Evolutionary conservation across 2,329 filamentous ascomycete species (phyloP).

Genomic region (Ilyonectria destructans): DNA sequence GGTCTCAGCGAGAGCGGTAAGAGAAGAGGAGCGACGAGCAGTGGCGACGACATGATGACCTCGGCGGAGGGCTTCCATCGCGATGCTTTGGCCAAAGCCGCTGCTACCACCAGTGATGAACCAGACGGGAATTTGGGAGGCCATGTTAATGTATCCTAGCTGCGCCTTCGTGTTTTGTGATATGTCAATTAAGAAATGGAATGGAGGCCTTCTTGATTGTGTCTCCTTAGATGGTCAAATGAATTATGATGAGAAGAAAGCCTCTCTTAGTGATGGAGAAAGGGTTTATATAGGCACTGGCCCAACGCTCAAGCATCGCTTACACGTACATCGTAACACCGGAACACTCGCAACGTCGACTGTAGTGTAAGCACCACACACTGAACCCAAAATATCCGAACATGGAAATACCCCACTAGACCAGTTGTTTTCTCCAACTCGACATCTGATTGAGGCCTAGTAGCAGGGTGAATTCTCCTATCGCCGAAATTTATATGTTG

Average conservation of each 20-base stretch:
- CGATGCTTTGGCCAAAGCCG: slow-evolving; percentile 63
- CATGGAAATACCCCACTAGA: neutral
- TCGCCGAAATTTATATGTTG: neutral
- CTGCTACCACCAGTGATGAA: slow-evolving; percentile 64
- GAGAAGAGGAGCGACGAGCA: slow-evolving; percentile 53
- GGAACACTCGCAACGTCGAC: neutral
- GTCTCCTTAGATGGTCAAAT: neutral
- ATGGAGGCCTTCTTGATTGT: neutral
- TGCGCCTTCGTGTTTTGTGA: neutral
- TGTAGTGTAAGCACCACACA: neutral
- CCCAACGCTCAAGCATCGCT: neutral
- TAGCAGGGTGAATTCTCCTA: neutral
- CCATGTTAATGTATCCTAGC: slow-evolving; percentile 13
- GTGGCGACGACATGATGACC: slow-evolving; percentile 65
- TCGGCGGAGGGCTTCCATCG: slow-evolving; percentile 58
- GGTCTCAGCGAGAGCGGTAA: slow-evolving; percentile 23
- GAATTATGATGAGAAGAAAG: neutral
- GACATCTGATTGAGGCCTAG: neutral
- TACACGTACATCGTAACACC: neutral
- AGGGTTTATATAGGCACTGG: neutral
- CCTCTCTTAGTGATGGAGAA: neutral
- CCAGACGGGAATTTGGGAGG: slow-evolving; percentile 56
- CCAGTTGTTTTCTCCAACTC: neutral
- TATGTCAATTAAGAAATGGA: neutral
- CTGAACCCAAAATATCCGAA: neutral